phyloP scores from a whole-genome alignment of 768 basidiomycete genomes.

The Leccinum boreale region DNA sequence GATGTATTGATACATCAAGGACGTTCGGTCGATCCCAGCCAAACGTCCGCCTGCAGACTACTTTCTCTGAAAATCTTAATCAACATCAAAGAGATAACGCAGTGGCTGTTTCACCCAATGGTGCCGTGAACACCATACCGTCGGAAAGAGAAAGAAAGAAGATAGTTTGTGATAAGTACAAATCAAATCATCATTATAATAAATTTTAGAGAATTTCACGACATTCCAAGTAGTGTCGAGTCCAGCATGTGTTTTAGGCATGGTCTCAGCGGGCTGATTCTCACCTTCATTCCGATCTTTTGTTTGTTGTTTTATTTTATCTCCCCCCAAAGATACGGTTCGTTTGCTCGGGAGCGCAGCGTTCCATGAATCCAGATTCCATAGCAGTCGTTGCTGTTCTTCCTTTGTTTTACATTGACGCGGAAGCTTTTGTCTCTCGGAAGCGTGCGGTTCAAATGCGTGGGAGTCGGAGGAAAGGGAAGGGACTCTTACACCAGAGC shows the following conservation, averaged over 20 bases:
- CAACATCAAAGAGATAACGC: conserved; percentile 9
- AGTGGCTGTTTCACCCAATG: not conserved
- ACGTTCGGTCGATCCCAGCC: conserved; percentile 75
- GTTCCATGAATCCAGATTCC: not conserved
- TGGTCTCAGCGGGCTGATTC: conserved; percentile 19
- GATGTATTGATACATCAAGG: conserved; percentile 39
- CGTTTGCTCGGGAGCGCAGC: not conserved
- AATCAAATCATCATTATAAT: not conserved
- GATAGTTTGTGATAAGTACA: not conserved
- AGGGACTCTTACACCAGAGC: not conserved
- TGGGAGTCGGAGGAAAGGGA: conserved; percentile 15
- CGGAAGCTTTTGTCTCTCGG: conserved; percentile 14
- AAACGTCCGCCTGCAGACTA: conserved; percentile 88
- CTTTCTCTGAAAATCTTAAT: conserved; percentile 51
- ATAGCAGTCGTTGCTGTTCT: not conserved
- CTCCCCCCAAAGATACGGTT: not conserved
- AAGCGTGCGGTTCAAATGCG: conserved; percentile 19
- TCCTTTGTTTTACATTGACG: not conserved
- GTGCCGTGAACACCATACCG: conserved; percentile 15
- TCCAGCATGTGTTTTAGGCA: conserved; percentile 27
- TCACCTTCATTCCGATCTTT: conserved; percentile 16
- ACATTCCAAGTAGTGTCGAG: conserved; percentile 1
- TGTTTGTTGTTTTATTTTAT: not conserved
- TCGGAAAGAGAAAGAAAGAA: not conserved
- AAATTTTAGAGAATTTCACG: conserved; percentile 3